A percentile compares a stretch with the other conserved stretches of the same genome.
These are phyloP conservation scores for Nicotiana tabacum DNA, from an alignment of 257 asterid genomes.

Conservation along the genomic window DNA sequence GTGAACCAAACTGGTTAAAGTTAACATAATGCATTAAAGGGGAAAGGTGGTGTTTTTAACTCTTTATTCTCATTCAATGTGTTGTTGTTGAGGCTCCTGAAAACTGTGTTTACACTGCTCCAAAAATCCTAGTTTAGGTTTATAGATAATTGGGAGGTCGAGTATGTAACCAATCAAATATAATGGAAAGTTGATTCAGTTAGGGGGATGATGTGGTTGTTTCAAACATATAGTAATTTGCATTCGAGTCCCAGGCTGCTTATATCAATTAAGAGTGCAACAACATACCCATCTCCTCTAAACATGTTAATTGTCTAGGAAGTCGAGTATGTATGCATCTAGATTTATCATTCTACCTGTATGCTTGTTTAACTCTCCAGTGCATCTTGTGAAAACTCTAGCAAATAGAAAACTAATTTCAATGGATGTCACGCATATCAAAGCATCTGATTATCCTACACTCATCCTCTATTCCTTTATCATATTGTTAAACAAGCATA, in stretches of 20 bases:
- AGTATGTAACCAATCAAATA: neutral
- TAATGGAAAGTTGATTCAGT: neutral
- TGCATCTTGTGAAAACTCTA: neutral
- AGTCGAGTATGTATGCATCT: neutral
- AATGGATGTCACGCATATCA: neutral
- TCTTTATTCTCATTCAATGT: neutral
- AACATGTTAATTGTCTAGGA: neutral
- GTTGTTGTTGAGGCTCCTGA: neutral
- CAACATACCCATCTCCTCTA: neutral
- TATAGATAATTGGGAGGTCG: neutral
- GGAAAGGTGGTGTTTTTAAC: neutral
- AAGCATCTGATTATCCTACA: neutral
- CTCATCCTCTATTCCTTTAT: neutral
- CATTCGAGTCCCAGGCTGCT: neutral
- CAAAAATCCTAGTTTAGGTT: neutral
- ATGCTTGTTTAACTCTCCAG: neutral
- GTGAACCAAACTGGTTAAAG: neutral
- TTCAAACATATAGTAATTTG: neutral
- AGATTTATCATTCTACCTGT: neutral
- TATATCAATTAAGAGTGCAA: neutral
- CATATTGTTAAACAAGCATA: neutral
- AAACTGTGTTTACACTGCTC: neutral
- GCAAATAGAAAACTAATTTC: neutral
- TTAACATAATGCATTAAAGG: neutral
- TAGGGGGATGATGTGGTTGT: neutral